Percentiles rank a stretch among this genome's conserved stretches.
phyloP scores from a whole-genome alignment of 768 basidiomycete species.

The Russula compacta region DNA sequence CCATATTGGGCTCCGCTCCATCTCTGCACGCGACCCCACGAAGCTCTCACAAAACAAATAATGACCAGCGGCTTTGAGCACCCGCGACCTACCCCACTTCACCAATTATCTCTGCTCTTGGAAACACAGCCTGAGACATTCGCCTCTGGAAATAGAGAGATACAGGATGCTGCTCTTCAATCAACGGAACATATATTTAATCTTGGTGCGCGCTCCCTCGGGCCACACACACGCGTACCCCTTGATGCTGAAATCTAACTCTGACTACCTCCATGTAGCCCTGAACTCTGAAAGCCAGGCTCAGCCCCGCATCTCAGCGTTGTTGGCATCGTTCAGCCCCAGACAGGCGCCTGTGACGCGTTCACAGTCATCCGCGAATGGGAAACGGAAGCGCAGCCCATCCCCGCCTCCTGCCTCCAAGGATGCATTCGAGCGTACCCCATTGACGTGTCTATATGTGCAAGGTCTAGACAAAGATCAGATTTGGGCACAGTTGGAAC shows the following conservation, averaged over 20 bases:
- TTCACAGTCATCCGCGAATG: slow-evolving; percentile 44
- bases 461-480: slow-evolving; percentile 80
- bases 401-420: slow-evolving; percentile 27
- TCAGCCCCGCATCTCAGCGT: slow-evolving; percentile 48
- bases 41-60: neutral
- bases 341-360: slow-evolving; percentile 65
- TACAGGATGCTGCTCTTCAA: slow-evolving; percentile 48
- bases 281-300: slow-evolving; percentile 61
- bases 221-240: neutral
- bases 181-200: slow-evolving; percentile 75
- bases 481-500: slow-evolving; percentile 90
- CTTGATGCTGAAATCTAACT: neutral
- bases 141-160: slow-evolving; percentile 42
- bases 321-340: slow-evolving; percentile 63
- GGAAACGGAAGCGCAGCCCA: slow-evolving; percentile 35
- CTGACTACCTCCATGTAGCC: slow-evolving; percentile 33
- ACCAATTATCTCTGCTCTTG: slow-evolving; percentile 43
- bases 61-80: slow-evolving; percentile 10
- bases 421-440: slow-evolving; percentile 46
- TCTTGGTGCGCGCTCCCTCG: slow-evolving; percentile 40
- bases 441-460: slow-evolving; percentile 63
- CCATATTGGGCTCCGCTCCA: neutral
- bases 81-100: slow-evolving; percentile 35
- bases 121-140: slow-evolving; percentile 47
- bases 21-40: neutral